Evolutionary conservation across 192 early-diverging fungal species (phyloP), one percentile per base, ranked within the genome.

Genomic region (Umbelopsis sp.): DNA sequence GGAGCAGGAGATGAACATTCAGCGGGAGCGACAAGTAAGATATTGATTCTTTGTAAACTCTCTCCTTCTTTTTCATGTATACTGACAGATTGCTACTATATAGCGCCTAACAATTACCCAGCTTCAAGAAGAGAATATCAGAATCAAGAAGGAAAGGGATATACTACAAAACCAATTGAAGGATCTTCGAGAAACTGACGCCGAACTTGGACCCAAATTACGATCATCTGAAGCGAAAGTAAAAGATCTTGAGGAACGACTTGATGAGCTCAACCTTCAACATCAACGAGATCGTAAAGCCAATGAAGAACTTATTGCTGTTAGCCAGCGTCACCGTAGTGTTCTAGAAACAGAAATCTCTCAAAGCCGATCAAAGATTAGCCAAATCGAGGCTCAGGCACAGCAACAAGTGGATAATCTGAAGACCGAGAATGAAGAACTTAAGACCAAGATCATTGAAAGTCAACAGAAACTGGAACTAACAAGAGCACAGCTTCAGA

Each of bases 321-420:
- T 62, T 26, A 62, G 56, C 14, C 56, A 62, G 34, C 56, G 56
- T n/a, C 56, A 62, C 31, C 56, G 56, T 17, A 62, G 31, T 31
- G 56, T 62, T 62, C 29, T 62, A 6, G 56, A 62, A 62, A 7
- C 56, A 29, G 56, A 62, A 34, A 22, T 62, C 5, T 17, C 56
- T 20, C 56, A 62, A 14, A 62, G 29, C 1, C 56, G 56, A 62
- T 62, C 56, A 17, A 62, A 62, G 20, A 62, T 62, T 11, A 62
- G 56, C 26, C 56, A 62, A 62, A 62, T 62, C 26, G 56, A 62
- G 34, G 56, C 56, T 34, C 56, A 62, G 31, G 56, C 56, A 31
- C 56, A 62, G 31, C 56, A 62, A 34, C 56, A 62, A 62, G 26
- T 62, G 31, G 56, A 29, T 0, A 62, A 34, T 32, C 31, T 62